phyloP scores from a whole-genome alignment of 805 yeast genomes.

The Teunomyces kruisii region DNA sequence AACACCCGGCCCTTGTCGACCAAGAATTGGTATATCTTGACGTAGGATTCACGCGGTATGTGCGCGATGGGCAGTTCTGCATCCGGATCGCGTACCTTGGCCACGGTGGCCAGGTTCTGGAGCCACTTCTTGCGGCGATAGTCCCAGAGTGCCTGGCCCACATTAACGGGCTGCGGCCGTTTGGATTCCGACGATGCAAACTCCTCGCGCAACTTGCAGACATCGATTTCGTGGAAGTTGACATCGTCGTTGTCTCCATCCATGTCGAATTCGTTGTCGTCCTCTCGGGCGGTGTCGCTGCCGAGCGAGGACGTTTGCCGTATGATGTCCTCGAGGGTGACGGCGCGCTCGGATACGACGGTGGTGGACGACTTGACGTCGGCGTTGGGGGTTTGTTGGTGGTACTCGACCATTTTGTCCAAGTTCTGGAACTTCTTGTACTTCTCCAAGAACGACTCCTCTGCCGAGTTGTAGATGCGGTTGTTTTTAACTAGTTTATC shows the following conservation, averaged over 20 bases:
- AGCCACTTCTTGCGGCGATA: constrained; percentile 70
- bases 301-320: constrained; percentile 18
- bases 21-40: constrained; percentile 64
- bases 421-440: constrained; percentile 31
- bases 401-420: constrained; percentile 29
- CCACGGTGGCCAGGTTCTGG: constrained; percentile 28
- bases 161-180: constrained; percentile 12
- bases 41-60: constrained; percentile 51
- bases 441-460: constrained; percentile 32
- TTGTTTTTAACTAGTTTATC: constrained; percentile 18
- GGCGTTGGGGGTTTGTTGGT: constrained; percentile 12
- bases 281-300: constrained; percentile 13
- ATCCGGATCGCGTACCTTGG: constrained; percentile 6
- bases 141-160: constrained; percentile 69
- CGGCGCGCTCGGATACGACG: constrained; percentile 10
- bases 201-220: constrained; percentile 28
- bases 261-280: constrained; percentile 10
- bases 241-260: constrained; percentile 12
- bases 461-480: constrained; percentile 25
- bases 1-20: constrained; percentile 69
- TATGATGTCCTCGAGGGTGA: constrained; percentile 18
- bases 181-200: constrained; percentile 25
- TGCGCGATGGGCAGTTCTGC: constrained; percentile 24
- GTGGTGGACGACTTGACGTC: constrained; percentile 14
- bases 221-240: constrained; percentile 24